Base-by-base conservation (phyloP, 106 monocot genomes). In the Dioscorea zingiberensis region DNA sequence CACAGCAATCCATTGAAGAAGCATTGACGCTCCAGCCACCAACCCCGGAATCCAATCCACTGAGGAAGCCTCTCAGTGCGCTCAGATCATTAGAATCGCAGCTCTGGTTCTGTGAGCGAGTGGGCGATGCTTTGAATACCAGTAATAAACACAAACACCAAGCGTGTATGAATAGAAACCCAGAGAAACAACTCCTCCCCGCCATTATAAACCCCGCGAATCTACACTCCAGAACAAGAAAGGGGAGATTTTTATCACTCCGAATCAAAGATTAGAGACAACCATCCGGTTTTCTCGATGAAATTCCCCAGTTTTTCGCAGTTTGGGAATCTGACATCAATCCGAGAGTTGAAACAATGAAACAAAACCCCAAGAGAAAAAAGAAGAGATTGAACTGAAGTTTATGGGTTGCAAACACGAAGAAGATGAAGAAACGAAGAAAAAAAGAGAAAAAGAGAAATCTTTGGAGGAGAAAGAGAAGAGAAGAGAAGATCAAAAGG, bases 1-100 rank as follows among this genome's bases (percentile, higher is more conserved):
- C 54, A 59, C 80, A 77, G 77, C 77, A 77, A 44, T 59, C 53
- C n/a, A 60, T 27, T 16, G 71, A 54, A 18, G 60, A 47, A 25
- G 7, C 17, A 46, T 19, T 46, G 17, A 59, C 25, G 19, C n/a
- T 61, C 67, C 67, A 67, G 11, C 59, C 74, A 15, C 32, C 29
- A 19, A 73, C 59, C 13, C 64, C 64, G 4, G 71, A 71, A 47
- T 62, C 64, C 44, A 74, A n/a, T 10, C 60, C 60, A 3, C 26
- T 14, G 15, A 48, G 7, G 53, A 80, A 75, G 3, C 60, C 60
- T 58, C 56, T 27, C 49, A 80, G 60, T 17, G 74, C 70, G 3
- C n/a, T 67, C 25, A 74, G 65, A 47, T 80, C 80, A 18, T 6
- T 53, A 18, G 71, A 53, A 45, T 62, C 58, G 63, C 79, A 79